Evolutionary conservation across 805 yeast species (phyloP).

Genomic region (Metschnikowia aberdeeniae): DNA sequence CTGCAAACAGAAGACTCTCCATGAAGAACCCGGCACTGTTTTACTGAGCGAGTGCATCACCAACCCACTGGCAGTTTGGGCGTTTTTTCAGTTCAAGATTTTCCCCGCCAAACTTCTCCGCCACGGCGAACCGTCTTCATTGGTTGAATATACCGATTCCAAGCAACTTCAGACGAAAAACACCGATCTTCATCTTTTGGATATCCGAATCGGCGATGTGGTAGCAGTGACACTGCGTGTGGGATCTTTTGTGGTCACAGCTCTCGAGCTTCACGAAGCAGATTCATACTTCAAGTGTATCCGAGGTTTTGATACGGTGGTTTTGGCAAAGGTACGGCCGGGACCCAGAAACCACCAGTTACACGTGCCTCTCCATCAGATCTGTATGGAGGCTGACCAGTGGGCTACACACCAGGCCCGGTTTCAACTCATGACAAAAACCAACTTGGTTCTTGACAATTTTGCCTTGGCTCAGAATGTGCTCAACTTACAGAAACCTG

Average conservation of each 20-base stretch:
- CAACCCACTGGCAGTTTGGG: conserved; percentile 46
- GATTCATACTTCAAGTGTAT: conserved; percentile 41
- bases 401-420: conserved; percentile 37
- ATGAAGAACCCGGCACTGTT: conserved; percentile 9
- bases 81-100: conserved; percentile 43
- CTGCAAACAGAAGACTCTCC: conserved; percentile 8
- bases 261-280: conserved; percentile 31
- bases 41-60: conserved; percentile 12
- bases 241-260: conserved; percentile 41
- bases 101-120: conserved; percentile 46
- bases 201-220: conserved; percentile 54
- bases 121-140: conserved; percentile 24
- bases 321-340: conserved; percentile 25
- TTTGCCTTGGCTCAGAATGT: conserved; percentile 8
- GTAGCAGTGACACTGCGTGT: conserved; percentile 34
- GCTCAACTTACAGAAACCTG: background rate
- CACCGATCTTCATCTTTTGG: conserved; percentile 43
- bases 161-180: conserved; percentile 25
- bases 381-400: conserved; percentile 37
- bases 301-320: conserved; percentile 55
- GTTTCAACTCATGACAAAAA: conserved; percentile 22
- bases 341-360: conserved; percentile 4
- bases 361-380: conserved; percentile 25
- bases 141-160: conserved; percentile 37
- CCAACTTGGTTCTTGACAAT: conserved; percentile 19